Percentiles rank a stretch among this genome's conserved stretches.
Conservation (phyloP, 768 basidiomycete species). For the Lyophyllum semitale region DNA sequence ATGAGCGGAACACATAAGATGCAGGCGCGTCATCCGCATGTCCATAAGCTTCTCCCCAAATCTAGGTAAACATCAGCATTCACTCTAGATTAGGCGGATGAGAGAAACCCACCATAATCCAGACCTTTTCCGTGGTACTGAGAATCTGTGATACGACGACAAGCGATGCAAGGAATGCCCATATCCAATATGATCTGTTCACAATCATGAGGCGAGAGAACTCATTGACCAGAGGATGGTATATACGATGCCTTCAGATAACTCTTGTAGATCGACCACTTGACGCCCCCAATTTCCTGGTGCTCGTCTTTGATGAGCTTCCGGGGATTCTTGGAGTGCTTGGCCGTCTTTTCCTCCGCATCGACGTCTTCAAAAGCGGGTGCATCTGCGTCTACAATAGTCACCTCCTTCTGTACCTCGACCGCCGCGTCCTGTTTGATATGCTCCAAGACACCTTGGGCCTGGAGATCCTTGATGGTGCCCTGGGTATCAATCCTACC, state of each 20-base stretch:
- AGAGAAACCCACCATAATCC: slow-evolving; percentile 63
- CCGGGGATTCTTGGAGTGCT: slow-evolving; percentile 58
- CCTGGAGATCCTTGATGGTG: slow-evolving; percentile 60
- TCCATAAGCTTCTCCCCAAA: slow-evolving; percentile 70
- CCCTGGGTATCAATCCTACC: slow-evolving; percentile 77
- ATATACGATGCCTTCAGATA: slow-evolving; percentile 75
- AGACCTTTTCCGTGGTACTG: slow-evolving; percentile 62
- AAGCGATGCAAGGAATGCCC: slow-evolving; percentile 52
- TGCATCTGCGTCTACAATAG: background rate
- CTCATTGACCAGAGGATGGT: background rate
- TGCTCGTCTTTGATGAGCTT: slow-evolving; percentile 84
- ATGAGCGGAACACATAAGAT: slow-evolving; percentile 34
- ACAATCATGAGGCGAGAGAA: background rate
- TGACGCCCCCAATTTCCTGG: slow-evolving; percentile 78
- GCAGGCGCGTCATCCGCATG: slow-evolving; percentile 19
- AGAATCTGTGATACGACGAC: slow-evolving; percentile 55
- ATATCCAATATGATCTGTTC: slow-evolving; percentile 68
- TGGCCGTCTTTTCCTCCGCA: slow-evolving; percentile 25
- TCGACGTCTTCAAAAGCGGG: slow-evolving; percentile 25
- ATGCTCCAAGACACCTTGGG: slow-evolving; percentile 60
- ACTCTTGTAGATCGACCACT: slow-evolving; percentile 69
- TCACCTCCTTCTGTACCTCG: slow-evolving; percentile 46
- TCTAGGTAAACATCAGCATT: slow-evolving; percentile 28
- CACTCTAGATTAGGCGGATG: background rate
- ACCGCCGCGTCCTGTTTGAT: slow-evolving; percentile 55